A percentile compares a stretch with the other conserved stretches of the same genome.
Evolutionary conservation across 805 yeast species (phyloP).

Genomic region (Cyberlindnera petersonii): DNA sequence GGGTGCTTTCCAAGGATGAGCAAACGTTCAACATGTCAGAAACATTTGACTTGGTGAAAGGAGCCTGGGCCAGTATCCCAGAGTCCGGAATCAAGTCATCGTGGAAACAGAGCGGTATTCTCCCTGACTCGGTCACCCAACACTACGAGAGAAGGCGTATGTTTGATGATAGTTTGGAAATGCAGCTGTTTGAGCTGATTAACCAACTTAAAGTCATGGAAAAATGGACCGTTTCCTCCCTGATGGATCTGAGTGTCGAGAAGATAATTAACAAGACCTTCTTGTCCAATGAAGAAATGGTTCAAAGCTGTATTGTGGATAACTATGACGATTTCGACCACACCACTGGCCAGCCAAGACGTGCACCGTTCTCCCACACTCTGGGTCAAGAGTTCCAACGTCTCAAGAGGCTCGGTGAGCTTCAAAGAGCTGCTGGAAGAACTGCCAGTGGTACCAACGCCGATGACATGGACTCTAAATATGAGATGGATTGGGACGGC

Average conservation of each 20-base stretch:
- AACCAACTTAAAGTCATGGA: constrained; percentile 44
- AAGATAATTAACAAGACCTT: constrained; percentile 40
- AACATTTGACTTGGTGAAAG: constrained; percentile 55
- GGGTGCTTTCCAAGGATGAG: constrained; percentile 31
- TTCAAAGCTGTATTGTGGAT: constrained; percentile 56
- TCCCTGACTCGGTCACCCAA: constrained; percentile 32
- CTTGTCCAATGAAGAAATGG: constrained; percentile 56
- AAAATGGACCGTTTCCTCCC: constrained; percentile 55
- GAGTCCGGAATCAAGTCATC: constrained; percentile 35
- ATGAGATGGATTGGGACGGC: neutral
- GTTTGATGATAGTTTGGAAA: constrained; percentile 37
- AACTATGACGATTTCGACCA: constrained; percentile 25
- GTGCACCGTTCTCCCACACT: constrained; percentile 27
- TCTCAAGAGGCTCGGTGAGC: constrained; percentile 22
- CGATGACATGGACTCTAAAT: constrained; percentile 1
- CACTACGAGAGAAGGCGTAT: constrained; percentile 29
- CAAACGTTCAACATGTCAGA: constrained; percentile 49
- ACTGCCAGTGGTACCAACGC: neutral
- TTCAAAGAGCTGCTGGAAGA: constrained; percentile 12
- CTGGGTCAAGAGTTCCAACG: constrained; percentile 26
- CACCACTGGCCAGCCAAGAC: constrained; percentile 14
- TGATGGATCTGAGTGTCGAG: constrained; percentile 46
- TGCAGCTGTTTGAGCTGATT: constrained; percentile 42
- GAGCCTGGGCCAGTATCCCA: constrained; percentile 49
- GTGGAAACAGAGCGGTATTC: constrained; percentile 42